Percentiles rank a stretch among this genome's conserved stretches.
phyloP scores from a whole-genome alignment of 1,139 yeast species.

The Yamadazyma triangularis region DNA sequence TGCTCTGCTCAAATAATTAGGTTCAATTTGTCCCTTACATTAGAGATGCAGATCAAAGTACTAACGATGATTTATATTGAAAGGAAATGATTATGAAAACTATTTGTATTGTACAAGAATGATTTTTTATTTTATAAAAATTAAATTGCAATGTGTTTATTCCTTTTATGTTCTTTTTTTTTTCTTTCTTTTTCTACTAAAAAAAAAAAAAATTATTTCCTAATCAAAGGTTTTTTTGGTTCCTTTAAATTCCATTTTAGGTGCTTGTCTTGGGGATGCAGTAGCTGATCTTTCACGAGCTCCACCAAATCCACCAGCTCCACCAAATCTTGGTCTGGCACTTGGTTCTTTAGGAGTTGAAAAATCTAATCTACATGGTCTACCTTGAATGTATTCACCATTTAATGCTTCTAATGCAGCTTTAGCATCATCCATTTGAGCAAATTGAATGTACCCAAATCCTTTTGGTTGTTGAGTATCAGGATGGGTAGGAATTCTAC shows the following conservation, averaged over 20 bases:
- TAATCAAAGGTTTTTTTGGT: constrained; percentile 77
- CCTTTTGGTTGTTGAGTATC: constrained; percentile 99
- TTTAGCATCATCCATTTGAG: constrained; percentile 83
- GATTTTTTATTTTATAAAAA: too few species aligned
- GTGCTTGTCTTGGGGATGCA: constrained; percentile 48
- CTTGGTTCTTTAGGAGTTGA: constrained; percentile 80
- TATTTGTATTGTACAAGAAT: too few species aligned
- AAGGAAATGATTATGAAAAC: too few species aligned
- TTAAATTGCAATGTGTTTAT: too few species aligned
- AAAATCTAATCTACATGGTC: constrained; percentile 92
- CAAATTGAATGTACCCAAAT: constrained; percentile 93
- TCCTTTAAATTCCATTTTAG: constrained; percentile 63
- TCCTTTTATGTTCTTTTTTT: too few species aligned
- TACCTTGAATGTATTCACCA: constrained; percentile 85
- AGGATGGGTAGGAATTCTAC: constrained; percentile 96
- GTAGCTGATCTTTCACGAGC: constrained; percentile 37
- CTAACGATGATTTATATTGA: too few species aligned
- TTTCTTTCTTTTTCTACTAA: too few species aligned
- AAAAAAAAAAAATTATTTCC: too few species aligned
- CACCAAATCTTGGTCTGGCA: too few species aligned
- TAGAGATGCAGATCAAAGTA: too few species aligned
- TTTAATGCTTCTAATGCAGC: constrained; percentile 82
- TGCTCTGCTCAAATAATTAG: too few species aligned
- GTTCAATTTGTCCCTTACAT: too few species aligned
- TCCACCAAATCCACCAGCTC: constrained; percentile 18